Evolutionary conservation across 2,329 filamentous ascomycete genomes (phyloP), one percentile per base, ranked within the genome.

Genomic region (Colletotrichum horii): DNA sequence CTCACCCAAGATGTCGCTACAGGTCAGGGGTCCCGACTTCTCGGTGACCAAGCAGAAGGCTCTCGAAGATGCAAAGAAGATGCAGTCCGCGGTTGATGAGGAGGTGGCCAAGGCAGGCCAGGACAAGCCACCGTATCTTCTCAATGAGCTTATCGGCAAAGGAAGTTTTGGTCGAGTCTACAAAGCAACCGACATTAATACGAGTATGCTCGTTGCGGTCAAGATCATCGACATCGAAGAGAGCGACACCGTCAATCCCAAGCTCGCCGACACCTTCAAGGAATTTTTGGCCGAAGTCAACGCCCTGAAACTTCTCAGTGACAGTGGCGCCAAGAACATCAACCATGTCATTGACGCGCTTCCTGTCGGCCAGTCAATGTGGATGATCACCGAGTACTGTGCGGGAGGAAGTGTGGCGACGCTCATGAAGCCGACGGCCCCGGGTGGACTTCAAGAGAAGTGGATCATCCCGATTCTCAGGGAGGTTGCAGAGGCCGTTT

Each of bases 381-480:
- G 95, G 95, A 95, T 97, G 87, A 92, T 97, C 71, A 96, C 94
- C 75, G 94, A 97, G 84, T 96, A 96, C 83, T 96, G 95, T 80
- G 94, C 94, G 8, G 95, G 95, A 77, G 95, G 95, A 65, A 97
- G 95, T 82, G 93, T 97, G 82, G 93, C 91, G 78, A 96, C 90
- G 76, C 89, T 91, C 74, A 93, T 93, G 92, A 91, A 90, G 81
- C 92, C 93, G n/a, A 93, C 91, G 2, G 87, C 89, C 4, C 91
- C 91, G 0, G 90, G 90, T 2, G 92, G 92, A 3, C 84, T 94
- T n/a, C 89, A 91, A 79, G 93, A 94, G 85, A 93, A 92, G 82
- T 94, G 91, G 89, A 93, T 94, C 72, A 90, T 93, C 16, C 90
- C 92, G 6, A 93, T 94, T 75, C 80, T 94, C 75, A 88, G 92